Evolutionary conservation across 495 filamentous ascomycete genomes (phyloP).

Genomic region (Neurospora sp.): DNA sequence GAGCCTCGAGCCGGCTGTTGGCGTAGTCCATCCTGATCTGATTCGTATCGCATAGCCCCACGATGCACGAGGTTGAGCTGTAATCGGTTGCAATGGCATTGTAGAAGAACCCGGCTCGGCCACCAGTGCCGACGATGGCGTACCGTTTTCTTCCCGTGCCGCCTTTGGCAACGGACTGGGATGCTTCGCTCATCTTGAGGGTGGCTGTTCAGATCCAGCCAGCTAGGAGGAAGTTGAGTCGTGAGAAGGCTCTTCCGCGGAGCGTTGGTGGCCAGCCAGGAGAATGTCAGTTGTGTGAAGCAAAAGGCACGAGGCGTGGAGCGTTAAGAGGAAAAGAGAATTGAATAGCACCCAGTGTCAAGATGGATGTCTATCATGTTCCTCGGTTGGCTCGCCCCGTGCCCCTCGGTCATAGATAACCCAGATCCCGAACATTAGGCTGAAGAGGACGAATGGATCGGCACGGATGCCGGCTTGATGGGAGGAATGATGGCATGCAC

Average conservation of each 20-base stretch:
- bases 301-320: background rate
- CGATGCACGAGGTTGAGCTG: constrained; percentile 34
- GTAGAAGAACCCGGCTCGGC: constrained; percentile 45
- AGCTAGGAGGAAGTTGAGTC: background rate
- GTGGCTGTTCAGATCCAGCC: background rate
- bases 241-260: background rate
- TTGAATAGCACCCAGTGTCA: background rate
- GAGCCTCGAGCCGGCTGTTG: constrained; percentile 22
- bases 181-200: background rate
- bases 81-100: constrained; percentile 42
- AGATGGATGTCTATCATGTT: background rate
- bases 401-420: constrained; percentile 7
- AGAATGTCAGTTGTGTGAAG: background rate
- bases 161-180: constrained; percentile 3
- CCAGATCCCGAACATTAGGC: constrained; percentile 7
- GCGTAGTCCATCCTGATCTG: constrained; percentile 36
- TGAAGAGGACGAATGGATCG: background rate
- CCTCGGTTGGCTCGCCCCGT: background rate
- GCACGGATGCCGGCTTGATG: background rate
- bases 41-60: constrained; percentile 42
- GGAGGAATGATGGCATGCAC: background rate
- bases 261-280: background rate
- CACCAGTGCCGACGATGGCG: constrained; percentile 35
- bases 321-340: background rate
- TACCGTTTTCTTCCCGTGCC: constrained; percentile 21